Base-by-base conservation (phyloP, 176 grass and related monocot species). In the Bolboschoenus planiculmis region DNA sequence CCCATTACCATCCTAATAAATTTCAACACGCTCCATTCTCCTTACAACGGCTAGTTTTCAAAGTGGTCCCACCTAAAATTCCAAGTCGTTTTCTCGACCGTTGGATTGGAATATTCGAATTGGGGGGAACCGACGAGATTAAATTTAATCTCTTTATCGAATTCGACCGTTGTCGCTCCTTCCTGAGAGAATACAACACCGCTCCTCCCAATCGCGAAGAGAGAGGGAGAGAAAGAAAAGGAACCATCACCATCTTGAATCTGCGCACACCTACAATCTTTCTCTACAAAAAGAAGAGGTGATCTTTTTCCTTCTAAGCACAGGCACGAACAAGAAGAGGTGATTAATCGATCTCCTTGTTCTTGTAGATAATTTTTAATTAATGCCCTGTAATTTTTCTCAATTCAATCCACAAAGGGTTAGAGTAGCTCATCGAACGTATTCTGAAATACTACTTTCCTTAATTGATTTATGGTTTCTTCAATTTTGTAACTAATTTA, bases 121-220 rank as follows among this genome's bases (percentile, higher is more conserved):
- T 16, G 50, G 50, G 18, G 18, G 14, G 50, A 16, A 18, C 50
- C 14, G 50, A 53, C 10, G 14, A 4, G 50, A 53, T 29, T 43
- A 4, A 5, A 10, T 56, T 20, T 10, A 27, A 47, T 30, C 44
- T n/a, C 10, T 54, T 74, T 7, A 39, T 80, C 30, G 56, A 7
- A 81, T 44, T 47, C 56, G 79, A 81, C 79, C 79, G 79, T 81
- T 81, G 54, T 58, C 77, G 10, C 54, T 80, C 50, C 34, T 37
- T 56, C 48, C 24, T 6, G 4, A n/a, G n/a, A n/a, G n/a, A n/a
- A n/a, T n/a, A n/a, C n/a, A n/a, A n/a, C n/a, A n/a, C n/a, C n/a
- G n/a, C n/a, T n/a, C n/a, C n/a, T n/a, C n/a, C n/a, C n/a, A n/a
- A n/a, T n/a, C n/a, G n/a, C n/a, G 14, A 66, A 70, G 36, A 70